Conservation (phyloP, 768 basidiomycete species). For the Sarcomyxa edulis region DNA sequence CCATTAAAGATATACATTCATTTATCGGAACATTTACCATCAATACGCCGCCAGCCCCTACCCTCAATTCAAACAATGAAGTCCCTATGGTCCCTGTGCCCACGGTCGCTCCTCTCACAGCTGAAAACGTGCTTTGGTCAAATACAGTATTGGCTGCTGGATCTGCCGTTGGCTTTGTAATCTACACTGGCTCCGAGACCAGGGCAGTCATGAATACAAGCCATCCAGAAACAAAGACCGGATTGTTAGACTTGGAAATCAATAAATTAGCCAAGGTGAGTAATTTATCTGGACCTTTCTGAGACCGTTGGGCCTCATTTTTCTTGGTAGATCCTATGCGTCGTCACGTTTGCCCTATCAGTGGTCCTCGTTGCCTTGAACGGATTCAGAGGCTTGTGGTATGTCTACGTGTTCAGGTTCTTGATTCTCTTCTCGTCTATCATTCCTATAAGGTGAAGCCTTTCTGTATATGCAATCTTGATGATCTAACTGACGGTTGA, state of each 20-base stretch:
- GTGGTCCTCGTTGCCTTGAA: slow-evolving; percentile 91
- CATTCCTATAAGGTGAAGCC: slow-evolving; percentile 89
- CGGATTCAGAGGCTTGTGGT: slow-evolving; percentile 94
- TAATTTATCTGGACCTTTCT: slow-evolving; percentile 12
- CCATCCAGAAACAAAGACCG: slow-evolving; percentile 92
- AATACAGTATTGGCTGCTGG: slow-evolving; percentile 98
- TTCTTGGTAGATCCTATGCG: slow-evolving; percentile 74
- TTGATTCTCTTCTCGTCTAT: slow-evolving; percentile 98
- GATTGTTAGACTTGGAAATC: slow-evolving; percentile 88
- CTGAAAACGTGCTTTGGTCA: slow-evolving; percentile 94
- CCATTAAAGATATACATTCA: slow-evolving; percentile 93
- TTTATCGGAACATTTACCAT: slow-evolving; percentile 92
- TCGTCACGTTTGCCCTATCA: slow-evolving; percentile 89
- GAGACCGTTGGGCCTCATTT: background rate
- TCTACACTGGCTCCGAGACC: slow-evolving; percentile 94
- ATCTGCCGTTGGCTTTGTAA: slow-evolving; percentile 84
- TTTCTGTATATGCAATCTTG: background rate
- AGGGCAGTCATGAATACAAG: slow-evolving; percentile 99
- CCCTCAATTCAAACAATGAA: slow-evolving; percentile 18
- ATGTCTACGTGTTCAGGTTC: slow-evolving; percentile 94
- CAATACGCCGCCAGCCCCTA: slow-evolving; percentile 29
- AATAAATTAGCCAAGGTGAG: slow-evolving; percentile 94
- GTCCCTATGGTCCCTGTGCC: slow-evolving; percentile 38
- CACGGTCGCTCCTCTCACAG: slow-evolving; percentile 80
- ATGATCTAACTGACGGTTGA: no score